Evolutionary conservation across 2,329 filamentous ascomycete genomes (phyloP).

Genomic region (Dothideomycetes sp.): DNA sequence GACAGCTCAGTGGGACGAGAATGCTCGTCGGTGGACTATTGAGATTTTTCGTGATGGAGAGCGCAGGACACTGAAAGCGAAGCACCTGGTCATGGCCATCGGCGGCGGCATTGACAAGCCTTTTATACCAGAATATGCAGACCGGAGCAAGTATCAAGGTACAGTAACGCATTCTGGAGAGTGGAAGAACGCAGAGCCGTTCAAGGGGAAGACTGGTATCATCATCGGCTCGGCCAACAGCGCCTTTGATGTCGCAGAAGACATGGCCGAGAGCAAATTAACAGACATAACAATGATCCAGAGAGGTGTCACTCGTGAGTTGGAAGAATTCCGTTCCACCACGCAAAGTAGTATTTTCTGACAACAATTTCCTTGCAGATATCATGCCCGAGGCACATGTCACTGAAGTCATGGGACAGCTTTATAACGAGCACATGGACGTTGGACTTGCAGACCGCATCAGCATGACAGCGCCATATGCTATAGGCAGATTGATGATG

Average conservation of each 20-base stretch:
- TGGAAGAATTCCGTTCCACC: too few species aligned
- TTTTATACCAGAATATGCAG: constrained; percentile 18
- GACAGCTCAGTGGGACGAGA: constrained; percentile 31
- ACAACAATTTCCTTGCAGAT: too few species aligned
- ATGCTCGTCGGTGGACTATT: constrained; percentile 29
- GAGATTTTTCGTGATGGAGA: constrained; percentile 7
- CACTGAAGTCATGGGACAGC: too few species aligned
- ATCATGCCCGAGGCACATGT: too few species aligned
- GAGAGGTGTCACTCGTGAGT: constrained; percentile 29
- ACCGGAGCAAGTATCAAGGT: constrained; percentile 28
- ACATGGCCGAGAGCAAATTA: constrained; percentile 36
- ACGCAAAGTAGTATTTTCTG: too few species aligned
- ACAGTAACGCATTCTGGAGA: constrained; percentile 27
- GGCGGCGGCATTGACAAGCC: constrained; percentile 25
- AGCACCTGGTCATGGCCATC: constrained; percentile 27
- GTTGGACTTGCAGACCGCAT: constrained; percentile 20
- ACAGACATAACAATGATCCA: constrained; percentile 40
- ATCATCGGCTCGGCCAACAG: constrained; percentile 42
- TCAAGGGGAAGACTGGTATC: constrained; percentile 35
- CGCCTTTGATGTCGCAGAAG: constrained; percentile 41
- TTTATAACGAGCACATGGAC: constrained; percentile 20
- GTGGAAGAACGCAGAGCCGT: constrained; percentile 27
- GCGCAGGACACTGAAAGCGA: constrained; percentile 12
- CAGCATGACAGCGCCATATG: constrained; percentile 6
- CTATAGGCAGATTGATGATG: constrained; percentile 6